phyloP scores from a whole-genome alignment of 805 yeast genomes.

The Groenewaldozyma salmanticensis region DNA sequence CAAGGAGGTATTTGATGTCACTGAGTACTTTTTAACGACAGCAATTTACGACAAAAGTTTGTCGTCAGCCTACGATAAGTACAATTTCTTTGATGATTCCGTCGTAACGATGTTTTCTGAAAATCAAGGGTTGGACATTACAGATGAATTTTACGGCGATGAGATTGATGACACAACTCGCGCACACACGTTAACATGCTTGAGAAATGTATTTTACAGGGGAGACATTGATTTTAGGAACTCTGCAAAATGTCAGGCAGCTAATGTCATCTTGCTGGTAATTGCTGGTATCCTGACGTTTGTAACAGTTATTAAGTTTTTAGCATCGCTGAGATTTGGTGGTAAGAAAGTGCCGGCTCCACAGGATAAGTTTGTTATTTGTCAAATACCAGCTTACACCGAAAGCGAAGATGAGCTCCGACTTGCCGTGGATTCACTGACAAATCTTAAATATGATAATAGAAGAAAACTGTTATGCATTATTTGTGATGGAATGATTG shows the following conservation, averaged over 20 bases:
- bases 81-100: slow-evolving; percentile 27
- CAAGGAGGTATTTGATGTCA: slow-evolving; percentile 29
- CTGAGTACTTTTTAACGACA: slow-evolving; percentile 29
- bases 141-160: slow-evolving; percentile 20
- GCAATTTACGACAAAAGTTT: slow-evolving; percentile 18
- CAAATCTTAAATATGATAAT: slow-evolving; percentile 47
- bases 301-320: slow-evolving; percentile 31
- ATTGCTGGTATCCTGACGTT: slow-evolving; percentile 30
- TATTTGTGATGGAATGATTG: slow-evolving; percentile 51
- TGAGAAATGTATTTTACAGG: slow-evolving; percentile 28
- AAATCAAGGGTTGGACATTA: slow-evolving; percentile 29
- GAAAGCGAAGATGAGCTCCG: slow-evolving; percentile 48
- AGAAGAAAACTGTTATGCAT: slow-evolving; percentile 46
- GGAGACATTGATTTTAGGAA: slow-evolving; percentile 31
- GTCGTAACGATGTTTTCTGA: slow-evolving; percentile 25
- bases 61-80: slow-evolving; percentile 20
- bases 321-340: slow-evolving; percentile 31
- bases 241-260: slow-evolving; percentile 31
- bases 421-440: slow-evolving; percentile 47
- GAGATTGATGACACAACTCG: slow-evolving; percentile 20
- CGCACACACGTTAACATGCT: slow-evolving; percentile 25
- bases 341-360: slow-evolving; percentile 27
- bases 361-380: slow-evolving; percentile 33
- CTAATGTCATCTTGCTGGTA: slow-evolving; percentile 30
- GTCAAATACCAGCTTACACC: slow-evolving; percentile 41